A percentile compares a stretch with the other conserved stretches of the same genome.
These are phyloP conservation scores for Graphilbum sp. DNA, from an alignment of 2,329 filamentous ascomycete species.

Conservation along the genomic window DNA sequence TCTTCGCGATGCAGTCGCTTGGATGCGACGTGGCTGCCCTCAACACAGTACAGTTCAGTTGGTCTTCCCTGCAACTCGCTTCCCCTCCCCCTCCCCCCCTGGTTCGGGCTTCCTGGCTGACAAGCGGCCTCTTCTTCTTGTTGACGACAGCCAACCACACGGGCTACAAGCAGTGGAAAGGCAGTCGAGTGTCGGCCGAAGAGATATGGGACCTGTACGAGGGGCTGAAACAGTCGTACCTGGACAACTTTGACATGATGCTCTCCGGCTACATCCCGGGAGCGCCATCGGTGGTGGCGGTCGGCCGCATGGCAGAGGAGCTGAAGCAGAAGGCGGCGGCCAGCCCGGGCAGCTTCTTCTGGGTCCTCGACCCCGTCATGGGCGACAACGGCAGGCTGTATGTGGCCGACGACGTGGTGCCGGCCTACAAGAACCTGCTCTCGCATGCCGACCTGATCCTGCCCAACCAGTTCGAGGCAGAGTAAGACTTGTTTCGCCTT, in stretches of 20 bases:
- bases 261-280: conserved; percentile 90
- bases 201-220: conserved; percentile 76
- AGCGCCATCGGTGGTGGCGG: conserved; percentile 65
- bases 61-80: conserved; percentile 18
- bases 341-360: conserved; percentile 74
- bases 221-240: conserved; percentile 66
- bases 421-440: conserved; percentile 70
- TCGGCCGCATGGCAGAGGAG: conserved; percentile 71
- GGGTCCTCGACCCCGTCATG: conserved; percentile 97
- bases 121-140: not conserved
- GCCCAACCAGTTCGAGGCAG: conserved; percentile 94
- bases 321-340: conserved; percentile 48
- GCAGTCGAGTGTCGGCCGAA: conserved; percentile 62
- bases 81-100: not conserved
- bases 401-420: conserved; percentile 79
- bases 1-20: conserved; percentile 82
- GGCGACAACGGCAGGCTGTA: conserved; percentile 88
- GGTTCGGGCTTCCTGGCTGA: not conserved
- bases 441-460: conserved; percentile 77
- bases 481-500: conserved; percentile 33
- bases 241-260: conserved; percentile 86
- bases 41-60: conserved; percentile 97
- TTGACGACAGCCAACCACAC: conserved; percentile 67
- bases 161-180: conserved; percentile 77
- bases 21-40: conserved; percentile 88